Base-by-base conservation (phyloP, 2,329 filamentous ascomycete species). In the Ophiostoma pallidulum region DNA sequence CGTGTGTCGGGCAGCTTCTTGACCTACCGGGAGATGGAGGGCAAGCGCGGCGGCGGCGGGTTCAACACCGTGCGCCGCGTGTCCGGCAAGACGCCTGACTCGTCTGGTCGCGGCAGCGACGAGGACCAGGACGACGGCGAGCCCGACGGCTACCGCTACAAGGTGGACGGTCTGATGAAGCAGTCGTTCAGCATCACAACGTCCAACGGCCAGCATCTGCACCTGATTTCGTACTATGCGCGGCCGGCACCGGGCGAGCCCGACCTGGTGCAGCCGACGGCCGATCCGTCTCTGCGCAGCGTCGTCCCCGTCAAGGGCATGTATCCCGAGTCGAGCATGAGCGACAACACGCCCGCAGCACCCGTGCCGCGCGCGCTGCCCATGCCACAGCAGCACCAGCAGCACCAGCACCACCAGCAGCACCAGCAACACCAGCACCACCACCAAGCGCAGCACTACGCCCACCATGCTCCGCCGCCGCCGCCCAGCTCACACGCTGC, bases 171-270 rank as follows among this genome's bases (percentile, higher is more conserved):
- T 1, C 76, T 98, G 4, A 96, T 97, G 89, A 98, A 98, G 76
- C 92, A 98, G 67, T 97, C 92, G 0, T 98, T 97, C 74, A 97
- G 91, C 69, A 97, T 98, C 68, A 96, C 90, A 19, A 97, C 92
- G 1, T 88, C 86, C 2, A 82, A 75, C 32, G 60, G 88, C 55
- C 89, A 96, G 59, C 92, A 97, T 62, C 80, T 98, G 2, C 92
- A 98, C 68, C 77, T 98, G 44, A 98, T 98, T 68, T 96, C 91
- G 58, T 98, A 98, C 69, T 97, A 90, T 66, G 85, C 89, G 4
- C 78, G 90, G 48, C 86, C 86, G 24, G 80, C 87, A 50, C 79
- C 85, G 4, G 78, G 79, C 29, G 75, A 82, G 24, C 76, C 80
- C 50, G 84, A 84, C 43, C 74, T 97, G 26, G 78, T 80, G 54